Percentiles rank a stretch among this genome's conserved stretches.
Conservation (phyloP, 768 basidiomycete species). For the Gautieria morchelliformis region DNA sequence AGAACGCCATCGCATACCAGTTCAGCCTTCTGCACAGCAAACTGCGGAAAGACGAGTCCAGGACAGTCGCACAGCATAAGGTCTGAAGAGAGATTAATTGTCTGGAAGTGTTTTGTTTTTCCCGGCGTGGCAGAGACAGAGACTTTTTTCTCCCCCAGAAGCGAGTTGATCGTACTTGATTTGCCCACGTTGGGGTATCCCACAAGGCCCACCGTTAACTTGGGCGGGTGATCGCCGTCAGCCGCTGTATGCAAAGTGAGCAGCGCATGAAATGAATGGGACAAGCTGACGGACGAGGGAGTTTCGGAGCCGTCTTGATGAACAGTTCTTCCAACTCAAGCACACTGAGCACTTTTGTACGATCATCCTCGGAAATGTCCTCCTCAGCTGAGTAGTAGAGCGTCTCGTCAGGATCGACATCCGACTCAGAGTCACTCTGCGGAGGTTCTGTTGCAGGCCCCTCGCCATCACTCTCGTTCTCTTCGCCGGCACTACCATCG, state of each 20-base stretch:
- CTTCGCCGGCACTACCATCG: constrained; percentile 11
- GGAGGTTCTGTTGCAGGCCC: constrained; percentile 19
- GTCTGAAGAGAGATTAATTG: constrained; percentile 82
- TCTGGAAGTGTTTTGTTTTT: constrained; percentile 99
- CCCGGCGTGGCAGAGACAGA: constrained; percentile 97
- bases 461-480: constrained; percentile 14
- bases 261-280: not conserved
- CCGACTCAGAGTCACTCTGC: constrained; percentile 24
- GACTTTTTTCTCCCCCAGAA: constrained; percentile 94
- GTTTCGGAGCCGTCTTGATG: constrained; percentile 55
- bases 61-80: constrained; percentile 95
- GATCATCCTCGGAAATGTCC: constrained; percentile 43
- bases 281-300: constrained; percentile 40
- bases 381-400: constrained; percentile 48
- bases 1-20: constrained; percentile 94
- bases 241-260: constrained; percentile 32
- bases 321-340: constrained; percentile 84
- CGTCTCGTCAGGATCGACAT: constrained; percentile 28
- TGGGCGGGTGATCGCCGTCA: constrained; percentile 47
- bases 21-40: constrained; percentile 93
- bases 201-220: constrained; percentile 79
- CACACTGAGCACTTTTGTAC: constrained; percentile 75
- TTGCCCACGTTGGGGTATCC: constrained; percentile 99
- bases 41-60: constrained; percentile 96
- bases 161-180: constrained; percentile 93